Base-by-base conservation (phyloP, 1,139 yeast species). In the Lodderomyces margitis region DNA sequence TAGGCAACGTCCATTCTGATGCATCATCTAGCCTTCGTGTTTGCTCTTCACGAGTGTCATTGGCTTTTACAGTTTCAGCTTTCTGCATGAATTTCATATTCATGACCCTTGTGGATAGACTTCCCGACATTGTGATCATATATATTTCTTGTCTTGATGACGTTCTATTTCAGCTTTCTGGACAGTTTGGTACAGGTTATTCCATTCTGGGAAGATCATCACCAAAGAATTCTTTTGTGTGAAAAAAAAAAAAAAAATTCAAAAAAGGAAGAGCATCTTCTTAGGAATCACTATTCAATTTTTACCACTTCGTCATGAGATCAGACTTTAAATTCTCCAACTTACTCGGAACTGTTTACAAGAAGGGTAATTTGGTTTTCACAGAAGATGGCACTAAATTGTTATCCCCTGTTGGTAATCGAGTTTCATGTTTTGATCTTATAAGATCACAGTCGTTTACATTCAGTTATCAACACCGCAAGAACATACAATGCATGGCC, bases 331-430 rank as follows among this genome's bases (percentile, higher is more conserved):
- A 70, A 75, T 85, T 92, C 55, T 83, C 95, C 36, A 92, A 92
- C 64, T 72, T 92, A 37, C 69, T 92, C 53, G 99, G 98, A 21
- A 91, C 98, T 0, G 98, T 92, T 6, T 92, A 92, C 58, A 74
- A 95, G 43, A 87, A 86, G 56, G 98, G 98, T 15, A 91, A 92
- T 62, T 68, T 92, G 28, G 74, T 84, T n/a, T 92, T 83, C 66
- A 82, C 95, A 2, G 80, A 84, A 2, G 97, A 89, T 59, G 98
- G 98, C 1, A 81, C 85, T 12, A 76, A 79, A 46, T 70, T 92
- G 25, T 68, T 92, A 39, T 84, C 95, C 47, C 98, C 98, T 0
- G 98, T 92, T 3, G 98, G 98, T 8, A 94, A 92, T 61, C 67
- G 98, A 55, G 94, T 94, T 34, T 75, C 91, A 21, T 87, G 87